Evolutionary conservation across 192 early-diverging fungal genomes (phyloP), one percentile per base, ranked within the genome.

Genomic region (Coemansia furcata): DNA sequence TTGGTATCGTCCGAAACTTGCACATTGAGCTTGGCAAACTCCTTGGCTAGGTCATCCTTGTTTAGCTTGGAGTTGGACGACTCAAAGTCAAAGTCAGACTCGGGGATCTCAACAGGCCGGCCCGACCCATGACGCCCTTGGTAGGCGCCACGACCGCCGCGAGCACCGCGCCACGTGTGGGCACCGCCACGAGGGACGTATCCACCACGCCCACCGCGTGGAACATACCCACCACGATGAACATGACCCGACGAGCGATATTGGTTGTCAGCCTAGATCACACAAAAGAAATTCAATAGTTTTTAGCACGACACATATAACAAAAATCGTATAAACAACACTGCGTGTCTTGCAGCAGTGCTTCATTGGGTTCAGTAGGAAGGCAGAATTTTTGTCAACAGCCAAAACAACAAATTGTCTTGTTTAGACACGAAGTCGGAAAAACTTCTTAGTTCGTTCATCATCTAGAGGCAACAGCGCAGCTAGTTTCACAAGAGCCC

Each of bases 31-130:
- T 85, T 87, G 35, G 82, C 83, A 73, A 92, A 87, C 68, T 92
- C 90, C 80, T 91, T 89, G 39, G 85, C 86, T 39, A 95, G 71
- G 29, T 94, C 92, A 15, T 91, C 86, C 78, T 94, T 94, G 81
- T 94, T 89, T 74, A 98, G 96, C 78, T 97, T 97, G 29, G 93
- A 92, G 69, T 97, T 97, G n/a, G 94, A 85, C 6, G 89, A 85
- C 74, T 97, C 94, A 84, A 98, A 98, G 75, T 98, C 95, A 84
- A 95, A 98, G 65, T 97, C 97, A 1, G 87, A 89, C 64, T 88
- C 83, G 39, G 94, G 94, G 62, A 88, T 80, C 74, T 85, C 60
- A 67, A 89, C 74, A 63, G 83, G 72, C 2, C 68, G 80, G 52
- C 46, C 60, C 32, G 43, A 33, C 12, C 65, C 61, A 19, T 64